These are phyloP conservation scores for Saccharomycopsis crataegensis DNA, from an alignment of 1,139 yeast genomes.

Conservation along the genomic window DNA sequence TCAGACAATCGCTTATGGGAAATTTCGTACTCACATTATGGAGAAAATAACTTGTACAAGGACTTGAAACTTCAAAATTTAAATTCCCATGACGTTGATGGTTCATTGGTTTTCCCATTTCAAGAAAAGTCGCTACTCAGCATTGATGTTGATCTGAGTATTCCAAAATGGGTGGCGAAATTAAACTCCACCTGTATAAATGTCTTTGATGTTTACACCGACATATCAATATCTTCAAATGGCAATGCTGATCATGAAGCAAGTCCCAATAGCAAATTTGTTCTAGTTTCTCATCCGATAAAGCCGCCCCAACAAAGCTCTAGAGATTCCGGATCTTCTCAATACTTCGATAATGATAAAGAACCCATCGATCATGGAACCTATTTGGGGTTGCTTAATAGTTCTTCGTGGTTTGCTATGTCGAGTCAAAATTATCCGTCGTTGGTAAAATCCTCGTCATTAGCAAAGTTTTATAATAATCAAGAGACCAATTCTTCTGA, in stretches of 20 bases:
- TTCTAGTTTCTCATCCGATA: conserved; percentile 19
- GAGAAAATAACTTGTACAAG: conserved; percentile 78
- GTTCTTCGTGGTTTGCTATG: conserved; percentile 82
- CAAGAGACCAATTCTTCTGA: not conserved
- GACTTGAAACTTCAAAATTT: conserved; percentile 47
- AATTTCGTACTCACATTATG: conserved; percentile 86
- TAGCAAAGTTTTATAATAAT: conserved; percentile 28
- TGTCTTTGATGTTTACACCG: conserved; percentile 29
- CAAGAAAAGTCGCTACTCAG: conserved; percentile 68
- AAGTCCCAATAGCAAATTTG: conserved; percentile 2
- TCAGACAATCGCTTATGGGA: conserved; percentile 70
- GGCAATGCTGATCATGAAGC: conserved; percentile 22
- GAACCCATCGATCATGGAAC: conserved; percentile 32
- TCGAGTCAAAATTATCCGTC: conserved; percentile 74
- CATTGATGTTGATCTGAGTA: conserved; percentile 53
- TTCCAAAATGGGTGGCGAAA: conserved; percentile 73
- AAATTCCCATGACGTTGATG: conserved; percentile 50
- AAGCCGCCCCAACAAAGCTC: conserved; percentile 4
- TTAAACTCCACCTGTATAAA: conserved; percentile 29
- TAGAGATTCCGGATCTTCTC: not conserved
- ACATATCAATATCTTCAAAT: conserved; percentile 19
- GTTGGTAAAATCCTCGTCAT: conserved; percentile 71
- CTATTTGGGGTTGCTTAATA: conserved; percentile 57
- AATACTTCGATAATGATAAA: not conserved
- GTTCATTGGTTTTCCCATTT: conserved; percentile 74